Evolutionary conservation across 192 early-diverging fungal species (phyloP), one percentile per base, ranked within the genome.

Genomic region (Chytriomyces sp.): DNA sequence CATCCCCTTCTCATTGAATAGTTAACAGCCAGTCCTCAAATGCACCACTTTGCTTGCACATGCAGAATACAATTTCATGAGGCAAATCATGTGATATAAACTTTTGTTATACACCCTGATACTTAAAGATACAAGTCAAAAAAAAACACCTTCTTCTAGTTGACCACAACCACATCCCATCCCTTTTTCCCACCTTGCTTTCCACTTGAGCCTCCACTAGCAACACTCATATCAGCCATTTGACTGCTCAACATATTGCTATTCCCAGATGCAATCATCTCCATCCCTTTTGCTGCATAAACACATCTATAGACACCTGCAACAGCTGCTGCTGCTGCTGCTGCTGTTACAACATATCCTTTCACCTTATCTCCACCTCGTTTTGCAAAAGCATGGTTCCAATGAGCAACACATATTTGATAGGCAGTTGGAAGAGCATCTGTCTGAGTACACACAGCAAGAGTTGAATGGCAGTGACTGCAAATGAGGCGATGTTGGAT

Each of bases 401-500:
- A 16, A 50, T 68, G 67, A 24, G 67, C 67, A 28, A 16, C 46
- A 47, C 3, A 43, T 45, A 68, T 45, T 16, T 35, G 43, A 18
- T n/a, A 16, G 28, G 16, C 11, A 13, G 43, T 18, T 16, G 67
- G 67, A 3, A 47, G 16, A 11, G 10, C 10, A 7, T 24, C 46
- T 26, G 67, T 20, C 67, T 11, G 16, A 24, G 67, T 68, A 16
- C 67, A 68, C 10, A 68, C 46, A 4, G 67, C 67, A 11, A 68
- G 46, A 5, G 67, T 45, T 7, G 67, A 3, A 28, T 68, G 67
- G 46, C 67, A 68, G 6, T 68, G 67, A 24, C 18, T 47, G 26
- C 67, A 68, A 6, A 68, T n/a, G n/a, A 68, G 28, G 43, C 67
- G 67, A 26, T 68, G 67, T 50, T 68, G 67, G 20, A 65, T 26